Conservation (phyloP, 768 basidiomycete species). For the Agaricus blazei region DNA sequence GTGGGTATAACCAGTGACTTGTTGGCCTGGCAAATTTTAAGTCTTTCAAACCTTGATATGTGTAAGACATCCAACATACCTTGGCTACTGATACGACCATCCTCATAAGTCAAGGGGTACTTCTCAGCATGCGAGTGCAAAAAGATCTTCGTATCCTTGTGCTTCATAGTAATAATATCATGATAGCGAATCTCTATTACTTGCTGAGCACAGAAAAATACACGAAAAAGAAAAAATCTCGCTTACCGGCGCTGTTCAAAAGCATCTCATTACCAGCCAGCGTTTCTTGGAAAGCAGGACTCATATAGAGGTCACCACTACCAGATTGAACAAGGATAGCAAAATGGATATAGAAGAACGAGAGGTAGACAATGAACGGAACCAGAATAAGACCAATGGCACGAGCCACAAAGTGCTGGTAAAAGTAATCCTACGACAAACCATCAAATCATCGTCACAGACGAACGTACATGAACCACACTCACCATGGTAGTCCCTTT, state of each 20-base stretch:
- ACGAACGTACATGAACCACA: slow-evolving; percentile 7
- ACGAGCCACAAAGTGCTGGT: slow-evolving; percentile 83
- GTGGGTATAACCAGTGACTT: slow-evolving; percentile 93
- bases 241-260: slow-evolving; percentile 82
- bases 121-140: slow-evolving; percentile 89
- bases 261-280: slow-evolving; percentile 88
- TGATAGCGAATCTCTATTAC: slow-evolving; percentile 87
- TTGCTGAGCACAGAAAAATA: slow-evolving; percentile 1
- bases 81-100: slow-evolving; percentile 92
- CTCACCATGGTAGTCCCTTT: slow-evolving; percentile 74
- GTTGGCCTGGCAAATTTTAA: slow-evolving; percentile 60
- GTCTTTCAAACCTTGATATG: neutral
- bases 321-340: slow-evolving; percentile 83
- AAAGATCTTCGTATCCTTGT: slow-evolving; percentile 91
- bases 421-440: slow-evolving; percentile 70
- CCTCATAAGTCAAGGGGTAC: slow-evolving; percentile 93
- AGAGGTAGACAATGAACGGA: slow-evolving; percentile 88
- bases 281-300: slow-evolving; percentile 96
- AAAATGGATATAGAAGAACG: slow-evolving; percentile 96
- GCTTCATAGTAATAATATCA: slow-evolving; percentile 81
- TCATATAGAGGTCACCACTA: slow-evolving; percentile 95
- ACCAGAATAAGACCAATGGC: slow-evolving; percentile 79
- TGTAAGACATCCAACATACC: slow-evolving; percentile 35
- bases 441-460: neutral
- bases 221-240: neutral